A percentile compares a stretch with the other conserved stretches of the same genome.
Conservation (phyloP, 1,284 basidiomycete species). For the Puccinia hordei region DNA sequence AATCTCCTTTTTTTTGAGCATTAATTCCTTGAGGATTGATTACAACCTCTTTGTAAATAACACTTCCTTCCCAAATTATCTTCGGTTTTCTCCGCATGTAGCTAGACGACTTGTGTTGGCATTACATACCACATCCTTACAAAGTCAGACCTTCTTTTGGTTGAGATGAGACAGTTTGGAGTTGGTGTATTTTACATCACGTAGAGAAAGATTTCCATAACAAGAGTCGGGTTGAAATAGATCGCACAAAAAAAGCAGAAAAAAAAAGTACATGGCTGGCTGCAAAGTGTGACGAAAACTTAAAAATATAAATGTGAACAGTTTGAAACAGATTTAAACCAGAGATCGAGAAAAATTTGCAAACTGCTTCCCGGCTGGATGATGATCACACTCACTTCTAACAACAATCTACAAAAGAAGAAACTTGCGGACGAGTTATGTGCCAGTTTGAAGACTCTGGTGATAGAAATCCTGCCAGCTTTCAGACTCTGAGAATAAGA, state of each 20-base stretch:
- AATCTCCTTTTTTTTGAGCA: too few species aligned
- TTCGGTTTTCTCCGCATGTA: too few species aligned
- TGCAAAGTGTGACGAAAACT: neutral
- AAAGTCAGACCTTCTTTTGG: too few species aligned
- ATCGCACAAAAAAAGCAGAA: neutral
- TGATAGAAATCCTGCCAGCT: too few species aligned
- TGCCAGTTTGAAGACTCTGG: neutral
- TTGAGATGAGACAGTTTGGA: neutral
- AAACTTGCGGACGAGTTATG: neutral
- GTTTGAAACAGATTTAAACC: neutral
- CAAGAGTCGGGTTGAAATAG: neutral
- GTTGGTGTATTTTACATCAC: neutral
- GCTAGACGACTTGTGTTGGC: too few species aligned
- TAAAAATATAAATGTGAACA: neutral
- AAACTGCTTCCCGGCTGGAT: neutral
- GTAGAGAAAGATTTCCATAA: neutral
- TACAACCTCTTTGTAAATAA: too few species aligned
- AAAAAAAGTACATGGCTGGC: neutral
- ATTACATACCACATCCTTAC: too few species aligned
- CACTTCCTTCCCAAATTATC: too few species aligned
- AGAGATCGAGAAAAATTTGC: neutral
- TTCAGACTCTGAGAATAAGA: neutral
- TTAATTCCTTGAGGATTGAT: too few species aligned
- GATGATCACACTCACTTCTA: neutral
- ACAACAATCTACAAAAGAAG: neutral